phyloP scores from a whole-genome alignment of 2,329 filamentous ascomycete species.

The Stagonosporopsis chrysanthemi region DNA sequence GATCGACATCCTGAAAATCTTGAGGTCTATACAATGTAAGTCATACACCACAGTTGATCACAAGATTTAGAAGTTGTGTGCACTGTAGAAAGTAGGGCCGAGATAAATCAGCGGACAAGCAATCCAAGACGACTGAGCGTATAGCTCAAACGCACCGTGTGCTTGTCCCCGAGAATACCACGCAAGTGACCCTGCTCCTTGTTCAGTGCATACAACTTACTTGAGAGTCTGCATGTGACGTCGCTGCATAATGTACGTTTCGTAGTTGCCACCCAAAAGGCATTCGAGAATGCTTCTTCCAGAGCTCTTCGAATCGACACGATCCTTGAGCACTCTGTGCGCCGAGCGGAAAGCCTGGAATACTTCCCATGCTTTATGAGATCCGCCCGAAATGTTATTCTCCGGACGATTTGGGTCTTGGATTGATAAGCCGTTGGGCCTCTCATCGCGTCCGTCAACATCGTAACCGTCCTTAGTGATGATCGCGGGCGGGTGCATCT shows the following conservation, averaged over 20 bases:
- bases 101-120: slow-evolving; percentile 6
- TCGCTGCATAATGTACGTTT: slow-evolving; percentile 74
- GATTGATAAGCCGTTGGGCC: slow-evolving; percentile 74
- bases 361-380: slow-evolving; percentile 72
- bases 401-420: slow-evolving; percentile 85
- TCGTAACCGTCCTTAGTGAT: slow-evolving; percentile 65
- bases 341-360: slow-evolving; percentile 70
- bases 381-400: slow-evolving; percentile 93
- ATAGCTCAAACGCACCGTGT: neutral
- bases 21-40: slow-evolving; percentile 16
- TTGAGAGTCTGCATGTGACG: slow-evolving; percentile 59
- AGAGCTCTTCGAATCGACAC: slow-evolving; percentile 25
- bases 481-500: slow-evolving; percentile 73
- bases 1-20: neutral
- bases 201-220: slow-evolving; percentile 33
- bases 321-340: slow-evolving; percentile 48
- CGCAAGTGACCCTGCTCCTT: slow-evolving; percentile 5
- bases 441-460: slow-evolving; percentile 43
- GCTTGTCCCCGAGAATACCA: slow-evolving; percentile 3
- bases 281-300: slow-evolving; percentile 70
- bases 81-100: slow-evolving; percentile 1
- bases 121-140: neutral
- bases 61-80: slow-evolving; percentile 9
- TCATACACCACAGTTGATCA: slow-evolving; percentile 7
- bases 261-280: slow-evolving; percentile 81